phyloP scores from a whole-genome alignment of 805 yeast genomes.

The Monosporozyma unispora region DNA sequence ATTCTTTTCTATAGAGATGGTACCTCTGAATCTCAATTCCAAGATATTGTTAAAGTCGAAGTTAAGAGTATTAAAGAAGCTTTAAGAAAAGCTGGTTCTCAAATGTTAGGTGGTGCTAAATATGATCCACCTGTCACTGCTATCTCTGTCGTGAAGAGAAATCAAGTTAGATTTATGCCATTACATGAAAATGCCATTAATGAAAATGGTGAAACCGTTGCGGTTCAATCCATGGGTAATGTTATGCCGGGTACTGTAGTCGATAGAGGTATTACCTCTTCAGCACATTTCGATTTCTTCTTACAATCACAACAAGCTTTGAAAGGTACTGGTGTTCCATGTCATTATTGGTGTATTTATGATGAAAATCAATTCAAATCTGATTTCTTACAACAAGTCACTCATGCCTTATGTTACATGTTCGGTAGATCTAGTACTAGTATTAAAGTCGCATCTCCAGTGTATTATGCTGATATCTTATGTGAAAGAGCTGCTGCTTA shows the following conservation, averaged over 20 bases:
- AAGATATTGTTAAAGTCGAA: constrained; percentile 16
- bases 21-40: constrained; percentile 18
- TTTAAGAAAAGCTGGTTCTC: constrained; percentile 9
- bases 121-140: constrained; percentile 16
- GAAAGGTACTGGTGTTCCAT: constrained; percentile 21
- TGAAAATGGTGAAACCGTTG: constrained; percentile 13
- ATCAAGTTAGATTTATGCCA: constrained; percentile 19
- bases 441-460: constrained; percentile 15
- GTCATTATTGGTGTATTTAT: constrained; percentile 20
- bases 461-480: constrained; percentile 16
- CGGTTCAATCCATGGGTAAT: constrained; percentile 19
- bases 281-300: constrained; percentile 21
- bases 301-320: constrained; percentile 17
- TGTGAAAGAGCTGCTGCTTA: constrained; percentile 18
- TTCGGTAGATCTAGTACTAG: constrained; percentile 19
- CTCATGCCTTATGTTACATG: constrained; percentile 15
- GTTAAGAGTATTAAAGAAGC: constrained; percentile 14
- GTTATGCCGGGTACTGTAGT: constrained; percentile 22
- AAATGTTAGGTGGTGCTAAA: constrained; percentile 5
- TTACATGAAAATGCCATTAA: constrained; percentile 15
- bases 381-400: constrained; percentile 15
- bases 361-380: constrained; percentile 14
- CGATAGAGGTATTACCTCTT: constrained; percentile 19
- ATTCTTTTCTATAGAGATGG: constrained; percentile 20
- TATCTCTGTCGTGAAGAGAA: constrained; percentile 18